Base-by-base conservation (phyloP, 2,329 filamentous ascomycete species). In the Diplocarpon mali region DNA sequence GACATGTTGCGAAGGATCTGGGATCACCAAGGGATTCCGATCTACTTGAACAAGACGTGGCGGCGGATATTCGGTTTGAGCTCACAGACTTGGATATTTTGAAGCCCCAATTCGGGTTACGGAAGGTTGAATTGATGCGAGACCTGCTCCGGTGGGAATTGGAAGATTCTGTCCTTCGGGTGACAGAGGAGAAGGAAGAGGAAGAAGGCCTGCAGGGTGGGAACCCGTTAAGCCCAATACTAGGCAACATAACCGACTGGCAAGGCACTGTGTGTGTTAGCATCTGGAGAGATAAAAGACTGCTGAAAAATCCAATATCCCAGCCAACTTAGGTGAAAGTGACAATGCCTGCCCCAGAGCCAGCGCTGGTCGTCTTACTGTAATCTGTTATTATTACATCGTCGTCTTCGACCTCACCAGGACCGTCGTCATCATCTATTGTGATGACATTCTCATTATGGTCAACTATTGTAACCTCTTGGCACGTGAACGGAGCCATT, bases 381-480 rank as follows among this genome's bases (percentile, higher is more conserved):
- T 1, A 31, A 9, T 36, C 29, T 32, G 12, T 34, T 7, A 42
- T 43, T 30, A 35, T 17, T 10, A 36, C 15, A 12, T 36, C 43
- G 14, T 24, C 17, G 14, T 36, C 43, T 27, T 24, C 20, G 14
- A 20, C 27, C n/a, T 32, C 14, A 15, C 16, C 13, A 8, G 7
- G 4, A 28, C 37, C 37, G 6, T 44, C 41, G 17, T 40, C 16
- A 4, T 37, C 41, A 29, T 44, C 37, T 14, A 44, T 44, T 13
- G 37, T 37, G 6, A 42, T 32, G 24, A 36, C 8, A 17, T 42
- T 29, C 10, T 50, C 35, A 20, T 50, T 39, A 24, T 50, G 39
- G n/a, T 35, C 34, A 35, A 47, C 36, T 13, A 45, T 32, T 13
- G 47, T 13, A 12, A 45, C 17, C 12, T 30, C 38, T 41, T 38